Base-by-base conservation (phyloP, 2,329 filamentous ascomycete genomes). In the Ascochyta clinopodiicola region DNA sequence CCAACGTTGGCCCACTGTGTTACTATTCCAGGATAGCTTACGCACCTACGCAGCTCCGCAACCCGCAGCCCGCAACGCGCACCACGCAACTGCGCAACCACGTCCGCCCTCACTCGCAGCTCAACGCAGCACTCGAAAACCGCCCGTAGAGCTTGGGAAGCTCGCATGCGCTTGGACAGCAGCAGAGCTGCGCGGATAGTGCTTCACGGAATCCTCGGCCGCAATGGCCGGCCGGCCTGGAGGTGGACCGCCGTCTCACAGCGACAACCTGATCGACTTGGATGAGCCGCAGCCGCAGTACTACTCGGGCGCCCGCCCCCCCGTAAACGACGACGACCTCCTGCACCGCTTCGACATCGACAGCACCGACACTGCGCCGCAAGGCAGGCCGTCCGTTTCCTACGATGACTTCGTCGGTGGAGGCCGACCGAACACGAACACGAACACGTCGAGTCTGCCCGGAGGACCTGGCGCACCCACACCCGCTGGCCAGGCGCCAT, bases 391-490 rank as follows among this genome's bases (percentile, higher is more conserved):
- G 47, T 97, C 93, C 24, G 87, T 94, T 47, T 96, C 92, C 55
- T 97, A 97, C 78, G 94, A 97, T 81, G 90, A 95, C 69, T 98
- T 97, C 75, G 88, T 98, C 60, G 94, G 94, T 61, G 87, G 82
- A 44, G 80, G 80, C 61, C 81, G 80, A 58, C 78, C 82, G 22
- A 24, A 24, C 22, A 24, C 22, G 56, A 70, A 67, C 34, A 55
- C 60, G 8, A 61, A 67, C 35, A 55, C 60, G 8, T 61, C 79
- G 70, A 76, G 71, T 58, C 62, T 81, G 64, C 76, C 78, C 49
- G 76, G 79, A 64, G 75, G 78, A 35, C 77, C 80, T 56, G 78
- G 76, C 52, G 70, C 71, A 9, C 60, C 76, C 39, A 73, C 73
- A 10, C 60, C 76, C 40, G 73, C 73, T 29, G 71, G 71, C 37